Evolutionary conservation across 176 grass and related monocot genomes (phyloP), one percentile per base, ranked within the genome.

Genomic region (Tillandsia fasciculata): DNA sequence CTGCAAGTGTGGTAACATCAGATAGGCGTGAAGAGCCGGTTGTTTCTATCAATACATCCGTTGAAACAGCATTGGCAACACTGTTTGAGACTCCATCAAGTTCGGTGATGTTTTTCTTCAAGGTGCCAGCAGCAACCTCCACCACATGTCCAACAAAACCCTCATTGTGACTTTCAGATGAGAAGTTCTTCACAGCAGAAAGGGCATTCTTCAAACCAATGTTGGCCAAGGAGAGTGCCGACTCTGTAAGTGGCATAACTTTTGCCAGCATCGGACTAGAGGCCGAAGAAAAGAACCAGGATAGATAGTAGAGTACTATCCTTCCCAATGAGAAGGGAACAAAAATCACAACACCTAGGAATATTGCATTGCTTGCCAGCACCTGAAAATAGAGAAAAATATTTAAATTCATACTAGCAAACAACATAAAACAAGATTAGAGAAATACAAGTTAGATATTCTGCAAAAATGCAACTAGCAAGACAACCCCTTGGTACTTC

Each of bases 351-450:
- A 99, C 95, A 64, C 88, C 79, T 28, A 99, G 90, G 69, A 99
- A 99, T 84, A 99, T 99, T 65, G 89, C 84, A 99, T 99, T 99
- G 75, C 95, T 99, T 67, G 95, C 95, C 63, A 99, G 72, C 65
- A 99, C 95, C 95, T 99, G 81, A 53, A 67, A 63, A 80, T 26
- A 75, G 26, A 68, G 26, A 68, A 56, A 2, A 56, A 76, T 33
- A 22, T 2, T 49, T 64, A 15, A 51, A 51, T 65, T 4, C 12
- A 33, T 18, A 24, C 2, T 18, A 52, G 51, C 2, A 20, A 33
- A 72, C 15, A 72, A 58, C 0, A n/a, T 5, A 9, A 20, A 56
- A 17, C 6, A 58, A 42, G 33, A 42, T 42, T 42, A 42, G 26
- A 47, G n/a, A 12, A 54, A 8, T 33, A n/a, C 24, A 29, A 11